phyloP scores from a whole-genome alignment of 176 grass and related monocot species.

The Elaeis guineensis region DNA sequence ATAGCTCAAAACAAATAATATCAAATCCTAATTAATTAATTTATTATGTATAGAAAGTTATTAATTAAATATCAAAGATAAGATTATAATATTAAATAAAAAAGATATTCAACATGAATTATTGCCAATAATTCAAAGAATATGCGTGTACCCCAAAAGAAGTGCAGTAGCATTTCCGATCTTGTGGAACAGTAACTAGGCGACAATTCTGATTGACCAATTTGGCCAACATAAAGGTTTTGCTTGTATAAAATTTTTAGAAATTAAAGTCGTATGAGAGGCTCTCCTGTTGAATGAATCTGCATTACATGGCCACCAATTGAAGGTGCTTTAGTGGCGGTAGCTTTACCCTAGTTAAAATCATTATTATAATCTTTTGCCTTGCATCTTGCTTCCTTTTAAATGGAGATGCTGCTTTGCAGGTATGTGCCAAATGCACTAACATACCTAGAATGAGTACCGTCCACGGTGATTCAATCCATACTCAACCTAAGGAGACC shows the following conservation, averaged over 20 bases:
- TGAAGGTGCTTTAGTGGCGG: slow-evolving; percentile 25
- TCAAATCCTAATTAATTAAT: no score
- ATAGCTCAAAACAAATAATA: no score
- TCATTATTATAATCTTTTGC: no score
- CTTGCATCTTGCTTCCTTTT: not conserved
- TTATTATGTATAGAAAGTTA: no score
- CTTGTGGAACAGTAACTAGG: slow-evolving; percentile 49
- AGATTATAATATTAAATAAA: no score
- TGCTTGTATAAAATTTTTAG: slow-evolving; percentile 61
- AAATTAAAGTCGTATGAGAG: slow-evolving; percentile 42
- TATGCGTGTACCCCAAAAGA: slow-evolving; percentile 42
- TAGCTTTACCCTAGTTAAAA: not conserved
- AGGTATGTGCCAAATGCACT: slow-evolving; percentile 57
- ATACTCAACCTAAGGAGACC: slow-evolving; percentile 40
- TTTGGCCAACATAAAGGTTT: slow-evolving; percentile 58
- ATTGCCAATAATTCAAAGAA: no score
- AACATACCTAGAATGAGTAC: slow-evolving; percentile 60
- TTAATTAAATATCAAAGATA: no score
- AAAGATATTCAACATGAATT: no score
- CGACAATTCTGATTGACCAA: slow-evolving; percentile 61
- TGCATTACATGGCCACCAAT: slow-evolving; percentile 51
- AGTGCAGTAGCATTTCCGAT: slow-evolving; percentile 67
- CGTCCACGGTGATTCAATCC: slow-evolving; percentile 35
- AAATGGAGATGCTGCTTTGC: not conserved
- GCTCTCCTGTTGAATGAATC: slow-evolving; percentile 59